These are phyloP conservation scores for Schizosaccharomyces versatilis DNA, from an alignment of 1,139 yeast species.

Conservation along the genomic window DNA sequence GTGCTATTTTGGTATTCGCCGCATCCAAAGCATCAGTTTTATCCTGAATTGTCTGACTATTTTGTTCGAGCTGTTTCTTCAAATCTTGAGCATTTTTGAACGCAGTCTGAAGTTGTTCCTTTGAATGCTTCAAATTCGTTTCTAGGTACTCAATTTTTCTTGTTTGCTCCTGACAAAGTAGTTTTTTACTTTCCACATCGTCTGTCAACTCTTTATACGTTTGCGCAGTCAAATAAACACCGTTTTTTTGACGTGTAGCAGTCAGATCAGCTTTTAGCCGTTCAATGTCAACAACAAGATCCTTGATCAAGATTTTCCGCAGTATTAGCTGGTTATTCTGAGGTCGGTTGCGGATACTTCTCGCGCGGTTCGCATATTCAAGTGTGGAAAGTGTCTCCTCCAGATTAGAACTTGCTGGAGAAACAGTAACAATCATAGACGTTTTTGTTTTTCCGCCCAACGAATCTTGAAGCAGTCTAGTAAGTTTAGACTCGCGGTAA, in stretches of 20 bases:
- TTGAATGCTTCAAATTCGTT: slow-evolving; percentile 21
- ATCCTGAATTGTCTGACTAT: slow-evolving; percentile 13
- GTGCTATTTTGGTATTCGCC: slow-evolving; percentile 13
- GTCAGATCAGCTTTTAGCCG: slow-evolving; percentile 36
- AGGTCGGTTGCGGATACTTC: slow-evolving; percentile 53
- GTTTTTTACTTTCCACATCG: slow-evolving; percentile 27
- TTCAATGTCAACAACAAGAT: slow-evolving; percentile 32
- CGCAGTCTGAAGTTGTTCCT: slow-evolving; percentile 18
- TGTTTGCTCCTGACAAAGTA: slow-evolving; percentile 27
- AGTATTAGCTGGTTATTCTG: slow-evolving; percentile 35
- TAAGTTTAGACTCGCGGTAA: slow-evolving; percentile 64
- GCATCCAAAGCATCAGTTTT: slow-evolving; percentile 13
- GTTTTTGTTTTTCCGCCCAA: slow-evolving; percentile 70
- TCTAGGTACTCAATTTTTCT: slow-evolving; percentile 26
- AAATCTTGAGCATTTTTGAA: slow-evolving; percentile 15
- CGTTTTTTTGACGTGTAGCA: slow-evolving; percentile 42
- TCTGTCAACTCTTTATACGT: slow-evolving; percentile 29
- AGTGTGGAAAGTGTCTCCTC: slow-evolving; percentile 69
- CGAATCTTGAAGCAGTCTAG: slow-evolving; percentile 59
- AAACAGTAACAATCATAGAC: slow-evolving; percentile 55
- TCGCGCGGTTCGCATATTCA: slow-evolving; percentile 68
- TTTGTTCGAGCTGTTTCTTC: slow-evolving; percentile 16
- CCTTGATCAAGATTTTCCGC: slow-evolving; percentile 30
- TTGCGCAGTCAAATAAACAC: slow-evolving; percentile 37
- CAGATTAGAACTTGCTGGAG: slow-evolving; percentile 50